Evolutionary conservation across 805 yeast species (phyloP).

Genomic region (Geotrichum ghanense): DNA sequence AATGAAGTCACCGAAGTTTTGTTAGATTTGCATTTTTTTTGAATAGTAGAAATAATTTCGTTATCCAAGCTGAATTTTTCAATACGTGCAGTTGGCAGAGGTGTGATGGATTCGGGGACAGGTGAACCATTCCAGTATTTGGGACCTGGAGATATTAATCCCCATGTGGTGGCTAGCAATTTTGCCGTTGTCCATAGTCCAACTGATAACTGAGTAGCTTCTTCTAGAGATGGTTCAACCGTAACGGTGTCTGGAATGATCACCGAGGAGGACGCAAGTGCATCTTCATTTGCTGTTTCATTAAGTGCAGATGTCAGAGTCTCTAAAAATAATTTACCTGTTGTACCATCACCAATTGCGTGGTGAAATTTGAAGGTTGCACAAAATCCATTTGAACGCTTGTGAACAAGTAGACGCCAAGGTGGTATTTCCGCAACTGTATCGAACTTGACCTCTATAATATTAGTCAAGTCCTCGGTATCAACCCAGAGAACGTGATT

Average conservation of each 20-base stretch:
- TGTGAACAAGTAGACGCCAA: not conserved
- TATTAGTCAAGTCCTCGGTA: not conserved
- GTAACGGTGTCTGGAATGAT: not conserved
- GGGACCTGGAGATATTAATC: not conserved
- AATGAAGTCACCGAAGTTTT: not conserved
- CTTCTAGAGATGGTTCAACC: not conserved
- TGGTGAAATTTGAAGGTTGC: not conserved
- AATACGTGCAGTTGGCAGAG: not conserved
- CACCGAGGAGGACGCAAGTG: not conserved
- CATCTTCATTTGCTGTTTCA: not conserved
- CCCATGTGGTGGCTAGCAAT: not conserved
- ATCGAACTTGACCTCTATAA: not conserved
- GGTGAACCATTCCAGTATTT: not conserved
- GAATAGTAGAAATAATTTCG: not conserved
- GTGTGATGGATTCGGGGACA: not conserved
- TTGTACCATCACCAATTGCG: not conserved
- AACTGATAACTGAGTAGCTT: not conserved
- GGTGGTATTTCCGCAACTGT: not conserved
- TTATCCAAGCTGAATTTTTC: not conserved
- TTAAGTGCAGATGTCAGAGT: not conserved
- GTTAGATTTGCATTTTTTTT: not conserved
- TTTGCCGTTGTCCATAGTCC: not conserved
- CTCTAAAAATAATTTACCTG: not conserved
- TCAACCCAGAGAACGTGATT: not conserved
- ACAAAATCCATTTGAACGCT: not conserved